phyloP scores from a whole-genome alignment of 2,329 filamentous ascomycete genomes.

The Fusarium chaquense region DNA sequence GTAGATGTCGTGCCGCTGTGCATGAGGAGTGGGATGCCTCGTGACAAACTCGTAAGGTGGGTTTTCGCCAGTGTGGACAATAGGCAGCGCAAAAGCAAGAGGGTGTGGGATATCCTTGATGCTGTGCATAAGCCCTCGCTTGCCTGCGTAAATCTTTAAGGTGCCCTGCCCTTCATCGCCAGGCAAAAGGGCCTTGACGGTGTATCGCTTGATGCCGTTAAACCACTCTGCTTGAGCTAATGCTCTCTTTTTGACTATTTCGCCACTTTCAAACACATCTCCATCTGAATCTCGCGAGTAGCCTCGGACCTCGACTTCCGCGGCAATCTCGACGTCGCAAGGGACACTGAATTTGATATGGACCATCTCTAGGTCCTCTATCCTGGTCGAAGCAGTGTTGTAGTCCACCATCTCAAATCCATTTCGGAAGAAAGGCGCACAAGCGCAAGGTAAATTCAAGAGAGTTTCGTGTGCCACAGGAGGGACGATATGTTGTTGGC shows the following conservation, averaged over 20 bases:
- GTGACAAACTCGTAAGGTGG: constrained; percentile 93
- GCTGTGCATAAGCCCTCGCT: constrained; percentile 95
- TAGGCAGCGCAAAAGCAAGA: constrained; percentile 87
- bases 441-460: constrained; percentile 86
- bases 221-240: constrained; percentile 94
- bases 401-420: constrained; percentile 85
- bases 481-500: constrained; percentile 93
- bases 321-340: constrained; percentile 88
- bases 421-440: constrained; percentile 89
- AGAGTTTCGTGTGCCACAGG: constrained; percentile 87
- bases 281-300: constrained; percentile 88
- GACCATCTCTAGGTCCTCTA: constrained; percentile 93
- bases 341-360: constrained; percentile 91
- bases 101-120: constrained; percentile 96
- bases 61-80: constrained; percentile 91
- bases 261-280: constrained; percentile 92
- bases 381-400: constrained; percentile 85
- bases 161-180: constrained; percentile 90
- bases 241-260: constrained; percentile 85
- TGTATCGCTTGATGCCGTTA: constrained; percentile 87
- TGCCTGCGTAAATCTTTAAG: constrained; percentile 93
- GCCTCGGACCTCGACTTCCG: constrained; percentile 88
- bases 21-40: constrained; percentile 94
- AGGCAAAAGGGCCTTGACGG: constrained; percentile 90
- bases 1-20: constrained; percentile 97